Evolutionary conservation across 202 grass and related monocot species (phyloP).

Genomic region (Musa balbisiana): DNA sequence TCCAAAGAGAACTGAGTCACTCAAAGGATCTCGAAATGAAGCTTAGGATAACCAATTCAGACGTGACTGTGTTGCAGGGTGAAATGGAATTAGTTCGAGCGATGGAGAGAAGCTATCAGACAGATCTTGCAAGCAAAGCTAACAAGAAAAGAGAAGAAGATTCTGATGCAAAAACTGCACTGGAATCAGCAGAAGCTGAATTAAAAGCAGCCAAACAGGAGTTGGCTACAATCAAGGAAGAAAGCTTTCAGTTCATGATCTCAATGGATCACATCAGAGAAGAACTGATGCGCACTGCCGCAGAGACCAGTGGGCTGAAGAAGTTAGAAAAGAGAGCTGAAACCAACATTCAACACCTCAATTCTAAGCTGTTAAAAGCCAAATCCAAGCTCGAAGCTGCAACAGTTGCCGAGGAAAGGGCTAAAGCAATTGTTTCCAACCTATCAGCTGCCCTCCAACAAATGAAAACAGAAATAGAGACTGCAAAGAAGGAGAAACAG

Average conservation of each 20-base stretch:
- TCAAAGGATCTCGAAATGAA: constrained; percentile 49
- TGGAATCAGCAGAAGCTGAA: constrained; percentile 44
- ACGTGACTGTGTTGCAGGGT: constrained; percentile 57
- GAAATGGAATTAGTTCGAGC: constrained; percentile 89
- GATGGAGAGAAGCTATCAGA: constrained; percentile 46
- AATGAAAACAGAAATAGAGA: constrained; percentile 43
- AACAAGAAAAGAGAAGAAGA: constrained; percentile 30
- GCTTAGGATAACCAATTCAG: constrained; percentile 49
- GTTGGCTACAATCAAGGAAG: constrained; percentile 55
- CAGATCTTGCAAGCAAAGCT: background rate
- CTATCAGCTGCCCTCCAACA: constrained; percentile 52
- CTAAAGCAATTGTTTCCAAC: constrained; percentile 48
- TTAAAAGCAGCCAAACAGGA: constrained; percentile 50
- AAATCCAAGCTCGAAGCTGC: constrained; percentile 45
- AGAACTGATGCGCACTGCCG: constrained; percentile 41
- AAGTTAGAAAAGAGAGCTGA: constrained; percentile 46
- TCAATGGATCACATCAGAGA: constrained; percentile 67
- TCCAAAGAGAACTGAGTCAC: constrained; percentile 27
- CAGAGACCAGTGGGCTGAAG: constrained; percentile 43
- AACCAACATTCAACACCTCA: constrained; percentile 53
- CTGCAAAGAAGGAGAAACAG: constrained; percentile 41
- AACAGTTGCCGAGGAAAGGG: constrained; percentile 42
- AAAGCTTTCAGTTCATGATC: constrained; percentile 64
- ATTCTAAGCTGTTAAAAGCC: constrained; percentile 65
- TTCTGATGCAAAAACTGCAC: constrained; percentile 15